A percentile compares a stretch with the other conserved stretches of the same genome.
Conservation (phyloP, 106 monocot species). For the Acorus gramineus region DNA sequence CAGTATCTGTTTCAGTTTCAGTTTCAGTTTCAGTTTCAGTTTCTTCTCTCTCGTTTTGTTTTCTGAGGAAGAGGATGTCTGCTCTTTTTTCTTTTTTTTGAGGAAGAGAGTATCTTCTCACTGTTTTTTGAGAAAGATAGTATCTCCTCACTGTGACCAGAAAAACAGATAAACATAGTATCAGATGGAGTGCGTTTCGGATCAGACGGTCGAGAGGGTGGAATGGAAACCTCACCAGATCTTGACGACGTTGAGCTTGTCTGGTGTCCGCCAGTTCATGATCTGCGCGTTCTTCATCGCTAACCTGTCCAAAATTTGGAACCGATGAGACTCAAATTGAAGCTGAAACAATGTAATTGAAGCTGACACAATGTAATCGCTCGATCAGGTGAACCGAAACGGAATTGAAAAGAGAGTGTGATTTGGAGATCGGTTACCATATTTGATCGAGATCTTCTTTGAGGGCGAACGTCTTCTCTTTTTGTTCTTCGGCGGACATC, state of each 20-base stretch:
- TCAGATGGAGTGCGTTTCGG: neutral
- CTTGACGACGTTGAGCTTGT: conserved; percentile 75
- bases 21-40: too few relatives aligned
- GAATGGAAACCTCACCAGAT: conserved; percentile 48
- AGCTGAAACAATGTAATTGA: neutral
- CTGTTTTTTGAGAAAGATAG: too few relatives aligned
- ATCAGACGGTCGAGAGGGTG: neutral
- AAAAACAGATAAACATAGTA: neutral
- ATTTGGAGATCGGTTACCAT: conserved; percentile 27
- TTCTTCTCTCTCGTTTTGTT: too few relatives aligned
- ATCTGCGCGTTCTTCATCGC: conserved; percentile 80
- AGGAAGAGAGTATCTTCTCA: too few relatives aligned
- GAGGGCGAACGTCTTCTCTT: too few relatives aligned
- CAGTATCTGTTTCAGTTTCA: too few relatives aligned
- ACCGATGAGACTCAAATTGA: neutral
- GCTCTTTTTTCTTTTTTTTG: too few relatives aligned
- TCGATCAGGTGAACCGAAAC: neutral
- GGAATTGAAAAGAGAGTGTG: neutral
- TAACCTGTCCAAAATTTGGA: conserved; percentile 41
- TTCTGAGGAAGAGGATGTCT: too few relatives aligned
- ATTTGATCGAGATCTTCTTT: conserved; percentile 82
- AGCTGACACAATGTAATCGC: too few relatives aligned
- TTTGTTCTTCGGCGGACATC: too few relatives aligned
- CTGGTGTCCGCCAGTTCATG: conserved; percentile 68
- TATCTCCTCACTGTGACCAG: conserved; percentile 68